Evolutionary conservation across 2,329 filamentous ascomycete species (phyloP).

Genomic region (Phialocephala subalpina): DNA sequence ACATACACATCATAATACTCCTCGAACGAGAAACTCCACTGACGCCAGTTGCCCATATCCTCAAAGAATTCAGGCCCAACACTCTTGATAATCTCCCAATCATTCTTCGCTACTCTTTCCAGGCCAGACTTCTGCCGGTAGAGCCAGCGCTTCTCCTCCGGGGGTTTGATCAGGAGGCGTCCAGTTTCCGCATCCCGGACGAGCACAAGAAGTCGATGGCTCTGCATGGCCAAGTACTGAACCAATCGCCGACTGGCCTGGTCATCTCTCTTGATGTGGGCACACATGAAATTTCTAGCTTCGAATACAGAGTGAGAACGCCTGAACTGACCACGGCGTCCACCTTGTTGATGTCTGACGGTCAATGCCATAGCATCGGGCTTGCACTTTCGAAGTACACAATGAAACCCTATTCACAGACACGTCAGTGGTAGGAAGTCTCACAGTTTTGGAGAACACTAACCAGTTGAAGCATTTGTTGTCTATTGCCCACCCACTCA

Average conservation of each 20-base stretch:
- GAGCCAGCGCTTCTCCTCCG: slow-evolving; percentile 49
- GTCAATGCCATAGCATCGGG: slow-evolving; percentile 45
- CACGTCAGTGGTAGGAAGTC: neutral
- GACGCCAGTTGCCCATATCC: slow-evolving; percentile 46
- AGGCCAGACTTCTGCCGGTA: slow-evolving; percentile 48
- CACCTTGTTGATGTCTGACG: slow-evolving; percentile 44
- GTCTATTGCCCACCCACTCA: slow-evolving; percentile 49
- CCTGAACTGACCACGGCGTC: slow-evolving; percentile 41
- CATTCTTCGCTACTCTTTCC: slow-evolving; percentile 48
- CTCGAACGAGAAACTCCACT: slow-evolving; percentile 51
- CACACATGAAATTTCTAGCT: slow-evolving; percentile 51
- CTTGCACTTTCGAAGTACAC: slow-evolving; percentile 30
- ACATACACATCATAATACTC: slow-evolving; percentile 54
- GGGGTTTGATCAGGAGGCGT: slow-evolving; percentile 46
- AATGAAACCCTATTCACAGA: slow-evolving; percentile 35
- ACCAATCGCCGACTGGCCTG: slow-evolving; percentile 51
- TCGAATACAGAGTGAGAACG: slow-evolving; percentile 47
- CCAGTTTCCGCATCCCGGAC: slow-evolving; percentile 52
- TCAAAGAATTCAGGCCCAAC: slow-evolving; percentile 50
- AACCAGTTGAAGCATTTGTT: slow-evolving; percentile 50
- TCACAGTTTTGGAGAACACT: neutral
- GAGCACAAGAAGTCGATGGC: slow-evolving; percentile 46
- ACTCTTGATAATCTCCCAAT: slow-evolving; percentile 46
- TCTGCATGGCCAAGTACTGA: slow-evolving; percentile 51
- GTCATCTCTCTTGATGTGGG: slow-evolving; percentile 51